Percentiles rank a stretch among this genome's conserved stretches.
Conservation (phyloP, 2,329 filamentous ascomycete species). For the Penicillium fuscoglaucum region DNA sequence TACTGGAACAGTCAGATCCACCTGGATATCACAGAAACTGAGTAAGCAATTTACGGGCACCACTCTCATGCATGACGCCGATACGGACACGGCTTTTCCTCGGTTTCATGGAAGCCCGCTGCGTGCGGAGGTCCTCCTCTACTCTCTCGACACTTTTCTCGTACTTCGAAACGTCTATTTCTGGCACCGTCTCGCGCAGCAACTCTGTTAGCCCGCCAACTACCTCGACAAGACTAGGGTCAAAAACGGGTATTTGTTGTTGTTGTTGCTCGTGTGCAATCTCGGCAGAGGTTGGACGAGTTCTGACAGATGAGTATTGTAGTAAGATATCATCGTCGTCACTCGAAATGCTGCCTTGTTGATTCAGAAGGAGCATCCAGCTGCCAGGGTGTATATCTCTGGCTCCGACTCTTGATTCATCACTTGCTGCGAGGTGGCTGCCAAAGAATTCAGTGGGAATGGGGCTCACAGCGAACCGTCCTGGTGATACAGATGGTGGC, state of each 20-base stretch:
- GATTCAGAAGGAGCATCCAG: conserved; percentile 17
- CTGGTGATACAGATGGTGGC: not conserved
- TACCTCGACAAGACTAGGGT: conserved; percentile 2
- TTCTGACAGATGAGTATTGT: conserved; percentile 18
- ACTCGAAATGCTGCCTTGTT: conserved; percentile 1
- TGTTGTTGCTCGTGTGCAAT: not conserved
- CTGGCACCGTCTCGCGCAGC: conserved; percentile 14
- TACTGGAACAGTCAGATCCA: no score
- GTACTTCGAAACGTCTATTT: conserved; percentile 8
- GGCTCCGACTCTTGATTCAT: conserved; percentile 6
- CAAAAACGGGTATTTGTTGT: not conserved
- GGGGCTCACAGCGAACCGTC: not conserved
- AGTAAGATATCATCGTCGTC: conserved; percentile 9
- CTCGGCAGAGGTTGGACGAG: conserved; percentile 1
- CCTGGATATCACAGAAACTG: no score
- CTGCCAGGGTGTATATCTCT: conserved; percentile 10
- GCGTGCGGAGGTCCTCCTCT: not conserved
- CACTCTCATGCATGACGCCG: no score
- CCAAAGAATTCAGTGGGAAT: not conserved
- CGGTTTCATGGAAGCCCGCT: not conserved
- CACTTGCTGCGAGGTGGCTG: not conserved
- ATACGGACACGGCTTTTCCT: no score
- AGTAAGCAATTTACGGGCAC: no score
- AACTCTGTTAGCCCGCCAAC: conserved; percentile 19
- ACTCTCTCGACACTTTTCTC: conserved; percentile 11